Conservation (phyloP, 23 red algal species). For the Gracilaria gracilis region DNA sequence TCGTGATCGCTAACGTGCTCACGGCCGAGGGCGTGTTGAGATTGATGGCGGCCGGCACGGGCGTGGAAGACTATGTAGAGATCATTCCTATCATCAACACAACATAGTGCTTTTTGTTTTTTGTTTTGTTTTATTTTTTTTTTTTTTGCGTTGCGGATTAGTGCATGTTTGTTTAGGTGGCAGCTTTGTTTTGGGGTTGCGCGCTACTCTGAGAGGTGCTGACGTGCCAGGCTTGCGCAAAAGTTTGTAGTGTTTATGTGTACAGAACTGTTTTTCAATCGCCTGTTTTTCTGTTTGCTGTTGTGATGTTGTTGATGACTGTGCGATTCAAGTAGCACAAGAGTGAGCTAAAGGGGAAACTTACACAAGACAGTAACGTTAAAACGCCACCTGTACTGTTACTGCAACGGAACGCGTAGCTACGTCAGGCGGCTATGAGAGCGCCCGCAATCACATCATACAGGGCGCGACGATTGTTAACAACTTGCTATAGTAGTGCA, state of each 20-base stretch:
- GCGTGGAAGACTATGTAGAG: slow-evolving; percentile 79
- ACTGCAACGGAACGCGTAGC: too few relatives aligned
- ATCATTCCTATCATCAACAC: slow-evolving; percentile 69
- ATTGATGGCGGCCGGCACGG: slow-evolving; percentile 90
- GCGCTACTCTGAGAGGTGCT: too few relatives aligned
- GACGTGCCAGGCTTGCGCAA: not conserved
- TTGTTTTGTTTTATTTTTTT: not conserved
- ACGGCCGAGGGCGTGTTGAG: slow-evolving; percentile 87
- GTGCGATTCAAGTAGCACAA: not conserved
- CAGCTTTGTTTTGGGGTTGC: too few relatives aligned
- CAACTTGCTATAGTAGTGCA: too few relatives aligned
- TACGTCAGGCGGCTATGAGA: too few relatives aligned
- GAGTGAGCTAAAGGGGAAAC: too few relatives aligned
- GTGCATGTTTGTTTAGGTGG: too few relatives aligned
- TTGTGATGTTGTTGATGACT: not conserved
- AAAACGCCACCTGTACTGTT: too few relatives aligned
- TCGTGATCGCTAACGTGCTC: slow-evolving; percentile 81
- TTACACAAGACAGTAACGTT: too few relatives aligned
- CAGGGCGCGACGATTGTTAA: too few relatives aligned
- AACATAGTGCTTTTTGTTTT: slow-evolving; percentile 5
- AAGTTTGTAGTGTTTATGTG: slow-evolving; percentile 17
- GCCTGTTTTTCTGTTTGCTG: not conserved
- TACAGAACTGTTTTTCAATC: not conserved
- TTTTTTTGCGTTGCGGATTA: not conserved
- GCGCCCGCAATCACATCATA: too few relatives aligned